Conservation (phyloP, 2,329 filamentous ascomycete genomes). For the Claviceps lovelessii region DNA sequence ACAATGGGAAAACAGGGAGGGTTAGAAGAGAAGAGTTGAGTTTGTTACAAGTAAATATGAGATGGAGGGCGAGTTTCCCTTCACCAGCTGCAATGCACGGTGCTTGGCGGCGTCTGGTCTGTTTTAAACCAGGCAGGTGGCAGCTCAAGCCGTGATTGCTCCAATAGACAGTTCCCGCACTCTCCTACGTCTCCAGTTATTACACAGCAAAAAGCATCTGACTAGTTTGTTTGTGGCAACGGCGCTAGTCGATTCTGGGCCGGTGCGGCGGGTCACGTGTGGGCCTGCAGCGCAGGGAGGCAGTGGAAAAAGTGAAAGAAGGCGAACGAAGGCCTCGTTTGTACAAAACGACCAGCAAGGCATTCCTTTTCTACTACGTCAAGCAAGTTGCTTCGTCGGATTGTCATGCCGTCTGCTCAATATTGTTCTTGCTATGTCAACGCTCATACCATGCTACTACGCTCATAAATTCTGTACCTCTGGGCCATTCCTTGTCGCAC, state of each 20-base stretch:
- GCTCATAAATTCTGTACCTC: not conserved
- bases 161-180: not conserved
- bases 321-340: not conserved
- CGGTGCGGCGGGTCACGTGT: slow-evolving; percentile 7
- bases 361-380: too few species aligned
- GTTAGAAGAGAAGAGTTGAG: slow-evolving; percentile 8
- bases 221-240: slow-evolving; percentile 15
- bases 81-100: slow-evolving; percentile 6
- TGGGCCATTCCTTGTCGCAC: not conserved
- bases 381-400: too few species aligned
- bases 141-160: slow-evolving; percentile 5
- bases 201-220: slow-evolving; percentile 2
- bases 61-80: slow-evolving; percentile 14
- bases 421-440: too few species aligned
- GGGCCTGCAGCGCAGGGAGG: not conserved
- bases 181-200: not conserved
- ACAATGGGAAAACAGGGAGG: not conserved
- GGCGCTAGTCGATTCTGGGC: slow-evolving; percentile 14
- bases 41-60: slow-evolving; percentile 8
- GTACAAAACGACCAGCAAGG: not conserved
- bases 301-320: too few species aligned
- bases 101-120: slow-evolving; percentile 7
- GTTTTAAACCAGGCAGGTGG: slow-evolving; percentile 14
- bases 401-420: not conserved
- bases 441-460: not conserved